These are phyloP conservation scores for Incumbomyces delicatus DNA, from an alignment of 2,329 filamentous ascomycete species.

Conservation along the genomic window DNA sequence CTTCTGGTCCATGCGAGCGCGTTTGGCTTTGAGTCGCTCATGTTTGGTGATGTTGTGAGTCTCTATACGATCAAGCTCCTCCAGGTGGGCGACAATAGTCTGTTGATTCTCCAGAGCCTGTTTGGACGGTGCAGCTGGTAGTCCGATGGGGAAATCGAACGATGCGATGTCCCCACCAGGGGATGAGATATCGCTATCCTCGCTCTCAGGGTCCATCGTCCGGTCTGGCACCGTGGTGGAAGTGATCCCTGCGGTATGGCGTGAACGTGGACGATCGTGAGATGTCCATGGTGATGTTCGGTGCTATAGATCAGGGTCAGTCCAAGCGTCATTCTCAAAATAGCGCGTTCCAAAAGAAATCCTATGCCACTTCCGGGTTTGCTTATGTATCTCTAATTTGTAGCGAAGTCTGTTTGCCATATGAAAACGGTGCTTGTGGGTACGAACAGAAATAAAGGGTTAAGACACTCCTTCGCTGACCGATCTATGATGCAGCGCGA, in stretches of 20 bases:
- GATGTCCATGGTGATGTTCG: conserved; percentile 15
- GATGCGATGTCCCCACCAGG: conserved; percentile 12
- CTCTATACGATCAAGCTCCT: conserved; percentile 16
- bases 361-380: too few relatives aligned
- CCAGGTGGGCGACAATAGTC: conserved; percentile 15
- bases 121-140: conserved; percentile 17
- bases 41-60: conserved; percentile 18
- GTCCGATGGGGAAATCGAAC: conserved; percentile 13
- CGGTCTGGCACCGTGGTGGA: too few relatives aligned
- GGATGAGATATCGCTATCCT: conserved; percentile 19
- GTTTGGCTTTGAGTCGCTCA: conserved; percentile 16
- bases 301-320: conserved; percentile 11
- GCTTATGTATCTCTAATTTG: too few relatives aligned
- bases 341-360: too few relatives aligned
- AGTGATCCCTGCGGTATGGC: too few relatives aligned
- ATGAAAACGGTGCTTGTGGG: too few relatives aligned
- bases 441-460: too few relatives aligned
- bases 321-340: neutral
- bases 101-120: conserved; percentile 17
- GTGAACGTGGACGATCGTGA: conserved; percentile 7
- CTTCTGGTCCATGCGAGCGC: conserved; percentile 19
- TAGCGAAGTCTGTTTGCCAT: too few relatives aligned
- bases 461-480: neutral
- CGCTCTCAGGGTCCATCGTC: conserved; percentile 18
- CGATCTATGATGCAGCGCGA: too few relatives aligned